Percentiles rank a stretch among this genome's conserved stretches.
Evolutionary conservation across 2,329 filamentous ascomycete genomes (phyloP).

Genomic region (Ophiostoma sp.): DNA sequence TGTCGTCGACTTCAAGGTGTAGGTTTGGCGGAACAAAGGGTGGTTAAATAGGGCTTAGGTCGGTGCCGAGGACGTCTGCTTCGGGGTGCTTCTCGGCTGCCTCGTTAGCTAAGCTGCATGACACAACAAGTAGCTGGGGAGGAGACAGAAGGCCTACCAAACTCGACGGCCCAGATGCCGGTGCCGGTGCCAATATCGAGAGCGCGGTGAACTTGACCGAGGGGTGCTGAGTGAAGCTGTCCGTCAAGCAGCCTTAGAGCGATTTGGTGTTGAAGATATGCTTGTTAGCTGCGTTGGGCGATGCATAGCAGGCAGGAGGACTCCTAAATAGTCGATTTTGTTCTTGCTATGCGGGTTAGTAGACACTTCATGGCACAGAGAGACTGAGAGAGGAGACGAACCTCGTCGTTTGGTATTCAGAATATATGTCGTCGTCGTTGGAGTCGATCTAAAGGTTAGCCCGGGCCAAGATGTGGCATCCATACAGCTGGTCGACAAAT

Average conservation of each 20-base stretch:
- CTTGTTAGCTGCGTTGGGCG: not conserved
- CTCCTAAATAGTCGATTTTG: not conserved
- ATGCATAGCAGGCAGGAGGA: not conserved
- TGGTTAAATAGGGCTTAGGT: not conserved
- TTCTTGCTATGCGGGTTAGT: not conserved
- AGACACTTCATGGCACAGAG: too few species aligned
- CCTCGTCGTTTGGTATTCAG: not conserved
- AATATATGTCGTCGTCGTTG: slow-evolving; percentile 46
- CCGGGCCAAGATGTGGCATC: not conserved
- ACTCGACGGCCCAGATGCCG: not conserved
- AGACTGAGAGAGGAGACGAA: not conserved
- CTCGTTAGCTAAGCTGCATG: not conserved
- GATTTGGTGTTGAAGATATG: slow-evolving; percentile 1
- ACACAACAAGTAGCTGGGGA: not conserved
- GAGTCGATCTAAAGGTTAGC: slow-evolving; percentile 68
- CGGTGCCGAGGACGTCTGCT: not conserved
- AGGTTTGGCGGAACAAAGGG: not conserved
- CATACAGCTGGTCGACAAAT: not conserved
- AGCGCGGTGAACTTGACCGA: not conserved
- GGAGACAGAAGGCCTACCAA: not conserved
- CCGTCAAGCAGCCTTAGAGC: not conserved
- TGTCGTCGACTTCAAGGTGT: not conserved
- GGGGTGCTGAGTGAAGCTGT: not conserved
- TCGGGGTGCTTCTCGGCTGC: slow-evolving; percentile 4
- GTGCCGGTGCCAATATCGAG: not conserved